Conservation (phyloP, 345 rosid species). For the Passiflora organensis region DNA sequence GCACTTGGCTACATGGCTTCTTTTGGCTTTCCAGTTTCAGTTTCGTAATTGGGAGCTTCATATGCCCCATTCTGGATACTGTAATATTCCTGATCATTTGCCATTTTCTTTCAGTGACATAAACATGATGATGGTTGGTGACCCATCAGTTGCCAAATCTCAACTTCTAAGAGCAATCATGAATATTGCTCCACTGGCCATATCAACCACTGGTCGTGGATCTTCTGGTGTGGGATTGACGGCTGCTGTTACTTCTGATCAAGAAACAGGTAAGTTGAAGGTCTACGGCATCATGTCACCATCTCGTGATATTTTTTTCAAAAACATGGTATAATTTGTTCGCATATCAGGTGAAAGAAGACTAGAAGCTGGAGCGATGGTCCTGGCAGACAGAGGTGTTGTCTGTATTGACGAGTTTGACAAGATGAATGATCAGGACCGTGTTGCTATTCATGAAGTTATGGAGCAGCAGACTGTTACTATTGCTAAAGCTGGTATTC, state of each 20-base stretch:
- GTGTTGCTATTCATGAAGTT: slow-evolving; percentile 98
- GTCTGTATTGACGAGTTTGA: slow-evolving; percentile 98
- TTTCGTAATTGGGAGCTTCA: neutral
- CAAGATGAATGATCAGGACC: slow-evolving; percentile 98
- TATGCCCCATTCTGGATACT: neutral
- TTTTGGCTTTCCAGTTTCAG: neutral
- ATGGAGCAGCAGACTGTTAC: slow-evolving; percentile 99
- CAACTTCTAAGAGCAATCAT: slow-evolving; percentile 95
- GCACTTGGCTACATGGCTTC: neutral
- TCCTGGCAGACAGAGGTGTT: slow-evolving; percentile 94
- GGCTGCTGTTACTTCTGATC: slow-evolving; percentile 99
- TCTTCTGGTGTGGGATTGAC: slow-evolving; percentile 99
- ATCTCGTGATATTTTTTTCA: neutral
- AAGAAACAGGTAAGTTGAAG: slow-evolving; percentile 73
- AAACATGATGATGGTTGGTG: slow-evolving; percentile 99
- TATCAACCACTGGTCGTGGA: slow-evolving; percentile 98
- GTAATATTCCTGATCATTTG: neutral
- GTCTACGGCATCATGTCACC: neutral
- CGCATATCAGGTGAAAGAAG: slow-evolving; percentile 96
- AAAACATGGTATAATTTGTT: slow-evolving; percentile 4
- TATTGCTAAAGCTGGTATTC: slow-evolving; percentile 98
- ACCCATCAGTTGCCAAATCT: slow-evolving; percentile 99
- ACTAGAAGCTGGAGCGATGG: slow-evolving; percentile 99
- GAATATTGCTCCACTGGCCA: slow-evolving; percentile 98
- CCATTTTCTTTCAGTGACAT: slow-evolving; percentile 56